Conservation (phyloP, 257 asterid species). For the Galeopsis tetrahit region DNA sequence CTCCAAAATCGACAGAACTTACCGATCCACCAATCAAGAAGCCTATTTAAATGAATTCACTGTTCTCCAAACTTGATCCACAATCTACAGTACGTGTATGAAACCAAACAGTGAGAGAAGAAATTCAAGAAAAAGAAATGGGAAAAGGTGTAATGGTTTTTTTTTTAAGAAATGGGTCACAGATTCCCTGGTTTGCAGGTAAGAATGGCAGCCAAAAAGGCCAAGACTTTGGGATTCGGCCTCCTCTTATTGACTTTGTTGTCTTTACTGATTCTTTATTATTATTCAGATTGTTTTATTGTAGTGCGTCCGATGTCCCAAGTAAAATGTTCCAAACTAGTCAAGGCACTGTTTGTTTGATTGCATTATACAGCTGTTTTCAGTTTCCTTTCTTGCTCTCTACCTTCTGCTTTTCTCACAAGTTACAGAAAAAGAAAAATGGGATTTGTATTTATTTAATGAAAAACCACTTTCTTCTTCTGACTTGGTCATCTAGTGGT, state of each 20-base stretch:
- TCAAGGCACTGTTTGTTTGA: slow-evolving; percentile 50
- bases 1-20: slow-evolving; percentile 38
- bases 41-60: slow-evolving; percentile 33
- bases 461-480: slow-evolving; percentile 19
- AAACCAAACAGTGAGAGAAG: slow-evolving; percentile 1
- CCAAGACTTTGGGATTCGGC: slow-evolving; percentile 44
- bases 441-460: slow-evolving; percentile 12
- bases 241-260: slow-evolving; percentile 65
- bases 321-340: slow-evolving; percentile 37
- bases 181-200: slow-evolving; percentile 45
- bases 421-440: slow-evolving; percentile 16
- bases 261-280: slow-evolving; percentile 45
- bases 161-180: slow-evolving; percentile 23
- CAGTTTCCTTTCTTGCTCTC: slow-evolving; percentile 30
- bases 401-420: slow-evolving; percentile 10
- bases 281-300: slow-evolving; percentile 21
- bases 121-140: not conserved
- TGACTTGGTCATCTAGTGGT: slow-evolving; percentile 39
- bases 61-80: slow-evolving; percentile 29
- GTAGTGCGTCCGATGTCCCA: slow-evolving; percentile 15
- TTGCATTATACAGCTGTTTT: slow-evolving; percentile 49
- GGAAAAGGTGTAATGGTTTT: slow-evolving; percentile 14
- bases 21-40: slow-evolving; percentile 65
- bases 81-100: slow-evolving; percentile 11
- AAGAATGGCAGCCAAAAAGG: slow-evolving; percentile 47